Evolutionary conservation across 768 basidiomycete species (phyloP).

Genomic region (Amanita phalloides): DNA sequence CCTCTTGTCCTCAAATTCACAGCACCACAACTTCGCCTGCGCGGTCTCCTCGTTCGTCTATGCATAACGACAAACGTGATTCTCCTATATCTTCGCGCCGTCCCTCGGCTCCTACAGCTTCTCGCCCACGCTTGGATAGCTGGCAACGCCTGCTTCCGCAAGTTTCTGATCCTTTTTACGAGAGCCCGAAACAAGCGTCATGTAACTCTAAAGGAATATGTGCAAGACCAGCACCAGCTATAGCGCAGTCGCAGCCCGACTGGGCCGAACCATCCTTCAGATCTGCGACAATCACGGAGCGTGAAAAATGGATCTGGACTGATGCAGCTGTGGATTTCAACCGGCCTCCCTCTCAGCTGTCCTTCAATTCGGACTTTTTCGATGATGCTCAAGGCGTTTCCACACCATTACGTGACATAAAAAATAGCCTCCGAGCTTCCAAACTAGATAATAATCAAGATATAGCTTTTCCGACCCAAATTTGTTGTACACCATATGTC

Average conservation of each 20-base stretch:
- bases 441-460: not conserved
- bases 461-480: not conserved
- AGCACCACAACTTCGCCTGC: slow-evolving; percentile 2
- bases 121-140: slow-evolving; percentile 14
- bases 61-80: not conserved
- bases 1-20: not conserved
- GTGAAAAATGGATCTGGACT: slow-evolving; percentile 12
- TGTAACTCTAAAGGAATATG: not conserved
- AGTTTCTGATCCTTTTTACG: not conserved
- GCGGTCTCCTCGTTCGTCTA: not conserved
- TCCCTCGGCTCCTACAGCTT: slow-evolving; percentile 16
- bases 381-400: slow-evolving; percentile 18
- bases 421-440: not conserved
- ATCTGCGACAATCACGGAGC: not conserved
- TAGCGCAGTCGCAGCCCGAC: not conserved
- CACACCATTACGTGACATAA: slow-evolving; percentile 15
- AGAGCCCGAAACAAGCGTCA: not conserved
- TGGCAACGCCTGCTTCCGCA: slow-evolving; percentile 3
- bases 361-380: slow-evolving; percentile 12
- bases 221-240: not conserved
- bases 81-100: slow-evolving; percentile 8
- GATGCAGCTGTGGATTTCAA: slow-evolving; percentile 26
- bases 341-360: slow-evolving; percentile 28
- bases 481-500: not conserved
- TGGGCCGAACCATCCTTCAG: slow-evolving; percentile 5